Base-by-base conservation (phyloP, 169 alveolate species). In the Plasmodium cynomolgi region DNA sequence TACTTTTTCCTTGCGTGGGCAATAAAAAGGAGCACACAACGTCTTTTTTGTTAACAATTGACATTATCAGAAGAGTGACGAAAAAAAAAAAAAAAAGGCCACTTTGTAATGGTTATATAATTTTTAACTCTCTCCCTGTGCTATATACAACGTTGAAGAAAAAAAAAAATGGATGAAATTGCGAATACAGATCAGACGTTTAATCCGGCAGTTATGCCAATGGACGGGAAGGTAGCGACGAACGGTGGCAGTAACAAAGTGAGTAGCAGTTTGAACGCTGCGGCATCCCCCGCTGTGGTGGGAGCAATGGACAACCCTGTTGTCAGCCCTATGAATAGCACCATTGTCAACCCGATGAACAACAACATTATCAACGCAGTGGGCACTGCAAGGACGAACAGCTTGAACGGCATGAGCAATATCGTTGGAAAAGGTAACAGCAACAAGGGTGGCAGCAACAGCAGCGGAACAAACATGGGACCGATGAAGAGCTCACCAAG, bases 121-220 rank as follows among this genome's bases (percentile, higher is more conserved):
- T 68, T 68, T 29, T 23, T 68, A 68, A 20, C 31, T 26, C 15
- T 44, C 11, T 2, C 15, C 4, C 3, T 26, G 34, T 26, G 15
- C n/a, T 68, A 68, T 26, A 68, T 9, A 20, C 37, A 68, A 68
- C 31, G 62, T 20, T 81, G 37, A 9, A n/a, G 37, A 47, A 39
- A 47, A 81, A 41, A 81, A 31, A 81, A 50, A 47, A 81, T 81
- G 86, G 86, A 81, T n/a, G 77, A 81, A 81, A 13, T 47, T 47
- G 17, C 17, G 68, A 81, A 50, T 34, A 3, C 86, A 47, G 74
- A 41, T 15, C n/a, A 41, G 33, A 47, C 56, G n/a, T 68, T 68
- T 13, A 68, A 68, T 8, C n/a, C 15, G 31, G 37, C 39, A 2
- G 41, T 20, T 68, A 81, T 26, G 56, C n/a, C 73, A 17, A 47